Conservation (phyloP, 2,329 filamentous ascomycete genomes). For the Monosporascus sp. region DNA sequence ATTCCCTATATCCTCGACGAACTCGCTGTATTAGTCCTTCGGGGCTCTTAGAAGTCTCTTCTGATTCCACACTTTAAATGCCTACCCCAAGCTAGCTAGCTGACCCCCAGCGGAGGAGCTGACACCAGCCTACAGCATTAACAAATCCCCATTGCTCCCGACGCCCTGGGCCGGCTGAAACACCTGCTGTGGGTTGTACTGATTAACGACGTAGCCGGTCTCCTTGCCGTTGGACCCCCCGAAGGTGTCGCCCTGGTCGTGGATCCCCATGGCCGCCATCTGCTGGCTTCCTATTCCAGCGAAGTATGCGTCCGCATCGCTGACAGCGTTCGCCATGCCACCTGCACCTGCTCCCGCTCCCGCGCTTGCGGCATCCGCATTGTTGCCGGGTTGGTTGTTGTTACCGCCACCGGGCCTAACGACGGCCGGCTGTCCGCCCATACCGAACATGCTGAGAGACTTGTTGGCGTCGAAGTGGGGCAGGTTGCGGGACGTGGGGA, state of each 20-base stretch:
- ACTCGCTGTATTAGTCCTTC: too few relatives aligned
- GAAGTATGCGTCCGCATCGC: slow-evolving; percentile 87
- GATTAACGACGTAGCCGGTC: slow-evolving; percentile 69
- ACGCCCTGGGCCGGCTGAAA: slow-evolving; percentile 63
- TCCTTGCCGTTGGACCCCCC: slow-evolving; percentile 51
- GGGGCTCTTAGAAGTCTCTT: too few relatives aligned
- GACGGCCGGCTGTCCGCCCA: slow-evolving; percentile 45
- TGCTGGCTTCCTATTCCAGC: slow-evolving; percentile 68
- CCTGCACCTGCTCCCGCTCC: slow-evolving; percentile 11
- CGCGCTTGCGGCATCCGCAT: slow-evolving; percentile 10
- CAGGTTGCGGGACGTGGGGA: slow-evolving; percentile 52
- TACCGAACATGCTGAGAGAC: slow-evolving; percentile 53
- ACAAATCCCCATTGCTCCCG: slow-evolving; percentile 64
- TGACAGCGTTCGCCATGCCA: slow-evolving; percentile 62
- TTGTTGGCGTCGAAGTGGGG: slow-evolving; percentile 49
- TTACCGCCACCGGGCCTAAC: slow-evolving; percentile 32
- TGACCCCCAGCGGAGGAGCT: too few relatives aligned
- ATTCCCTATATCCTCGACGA: too few relatives aligned
- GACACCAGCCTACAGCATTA: slow-evolving; percentile 48
- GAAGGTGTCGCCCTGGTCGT: slow-evolving; percentile 59
- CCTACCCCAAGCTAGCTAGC: too few relatives aligned
- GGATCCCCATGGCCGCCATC: slow-evolving; percentile 66
- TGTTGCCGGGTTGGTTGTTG: slow-evolving; percentile 14
- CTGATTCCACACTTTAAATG: too few relatives aligned
- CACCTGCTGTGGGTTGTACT: slow-evolving; percentile 71